Evolutionary conservation across 805 yeast species (phyloP), one percentile per base, ranked within the genome.

Genomic region (Kodamaea kakaduensis): DNA sequence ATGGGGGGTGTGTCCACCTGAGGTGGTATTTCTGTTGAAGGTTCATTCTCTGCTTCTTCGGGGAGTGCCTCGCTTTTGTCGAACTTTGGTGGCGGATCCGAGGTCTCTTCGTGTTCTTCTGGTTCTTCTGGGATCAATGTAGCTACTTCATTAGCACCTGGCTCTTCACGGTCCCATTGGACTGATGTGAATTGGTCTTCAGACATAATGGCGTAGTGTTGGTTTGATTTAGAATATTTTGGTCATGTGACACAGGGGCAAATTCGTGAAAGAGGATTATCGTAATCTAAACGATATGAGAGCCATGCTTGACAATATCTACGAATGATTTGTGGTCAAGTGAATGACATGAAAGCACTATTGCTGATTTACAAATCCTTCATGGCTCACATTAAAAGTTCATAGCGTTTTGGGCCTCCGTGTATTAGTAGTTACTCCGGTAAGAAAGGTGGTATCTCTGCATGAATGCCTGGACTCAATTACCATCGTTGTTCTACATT

Each of bases 121-220:
- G 30, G 2, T 21, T 34, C 37, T 26, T 34, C 37, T 5, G 31
- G 37, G 13, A 34, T 34, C 7, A 25, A 12, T 8, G 35, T 13
- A 5, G 19, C 35, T 9, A 24, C 19, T n/a, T 26, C 29, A 12
- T 9, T 7, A 4, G 29, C 9, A 10, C 30, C 37, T 3, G 37
- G 48, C 13, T 67, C 75, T 18, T 61, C 75, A 40, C 75, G 60
- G 46, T 75, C 79, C 78, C 77, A 75, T 46, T 69, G 76, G 32
- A 75, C 72, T 18, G 80, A 75, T 1, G 78, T 72, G 49, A 75
- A 75, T 44, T 73, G 74, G 44, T 73, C 78, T 33, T 67, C 71
- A 18, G 54, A 45, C 60, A 56, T 57, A 28, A 37, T 14, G 29
- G 29, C 29, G 29, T 26, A 13, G 10, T 15, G 28, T 25, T 8